These are phyloP conservation scores for Mimosa bimucronata DNA, from an alignment of 306 rosid genomes.

Conservation along the genomic window DNA sequence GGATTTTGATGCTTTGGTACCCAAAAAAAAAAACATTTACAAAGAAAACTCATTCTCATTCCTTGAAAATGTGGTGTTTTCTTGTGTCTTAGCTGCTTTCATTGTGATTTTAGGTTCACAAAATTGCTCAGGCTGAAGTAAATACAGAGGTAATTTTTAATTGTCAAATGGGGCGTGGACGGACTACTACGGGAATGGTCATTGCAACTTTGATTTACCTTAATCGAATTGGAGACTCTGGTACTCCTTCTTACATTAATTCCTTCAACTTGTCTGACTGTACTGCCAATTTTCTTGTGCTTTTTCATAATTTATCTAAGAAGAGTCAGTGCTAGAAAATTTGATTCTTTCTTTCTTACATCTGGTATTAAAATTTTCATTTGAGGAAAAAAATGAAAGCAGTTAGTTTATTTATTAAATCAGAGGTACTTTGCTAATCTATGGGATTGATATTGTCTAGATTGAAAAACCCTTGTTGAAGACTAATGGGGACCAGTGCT, in stretches of 20 bases:
- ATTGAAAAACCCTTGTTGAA: conserved; percentile 15
- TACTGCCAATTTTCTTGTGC: conserved; percentile 7
- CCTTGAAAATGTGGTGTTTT: conserved; percentile 19
- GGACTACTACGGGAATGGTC: conserved; percentile 96
- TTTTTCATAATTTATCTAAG: conserved; percentile 10
- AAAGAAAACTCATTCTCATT: conserved; percentile 15
- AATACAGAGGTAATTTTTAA: conserved; percentile 79
- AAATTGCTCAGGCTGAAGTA: conserved; percentile 75
- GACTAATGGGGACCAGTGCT: neutral
- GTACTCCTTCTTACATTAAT: conserved; percentile 42
- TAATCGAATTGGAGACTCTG: conserved; percentile 80
- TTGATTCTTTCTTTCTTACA: conserved; percentile 4
- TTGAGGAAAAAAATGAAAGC: neutral
- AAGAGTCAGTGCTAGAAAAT: neutral
- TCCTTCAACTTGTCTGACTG: conserved; percentile 29
- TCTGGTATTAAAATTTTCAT: neutral
- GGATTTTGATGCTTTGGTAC: conserved; percentile 81
- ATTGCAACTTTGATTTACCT: conserved; percentile 86
- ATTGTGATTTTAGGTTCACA: conserved; percentile 69
- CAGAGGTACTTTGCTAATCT: neutral
- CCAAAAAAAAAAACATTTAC: conserved; percentile 19
- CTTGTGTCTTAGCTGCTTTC: conserved; percentile 37
- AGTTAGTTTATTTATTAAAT: neutral
- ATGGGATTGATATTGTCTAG: neutral
- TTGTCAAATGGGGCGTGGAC: conserved; percentile 98